Evolutionary conservation across 2,329 filamentous ascomycete genomes (phyloP), one percentile per base, ranked within the genome.

Genomic region (Ophiocordyceps sinensis): DNA sequence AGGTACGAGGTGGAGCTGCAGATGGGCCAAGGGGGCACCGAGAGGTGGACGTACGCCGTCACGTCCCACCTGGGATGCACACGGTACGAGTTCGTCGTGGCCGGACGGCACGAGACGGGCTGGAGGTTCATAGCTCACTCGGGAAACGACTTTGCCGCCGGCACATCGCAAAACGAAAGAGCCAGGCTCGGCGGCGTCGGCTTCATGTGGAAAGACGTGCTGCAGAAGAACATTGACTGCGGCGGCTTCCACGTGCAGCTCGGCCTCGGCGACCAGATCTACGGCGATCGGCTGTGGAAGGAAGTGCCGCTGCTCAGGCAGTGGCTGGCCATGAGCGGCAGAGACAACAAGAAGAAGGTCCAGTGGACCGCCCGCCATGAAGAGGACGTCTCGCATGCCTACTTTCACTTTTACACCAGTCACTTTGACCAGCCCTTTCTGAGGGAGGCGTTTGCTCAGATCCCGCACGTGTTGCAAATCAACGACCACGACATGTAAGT

Each of bases 171-270:
- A 41, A 86, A 82, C 45, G 91, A 98, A 51, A 76, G 89, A 36
- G 77, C 80, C 28, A 85, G 82, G 51, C 73, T 96, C 1, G 91
- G 91, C 28, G 91, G 91, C 1, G 75, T 93, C 1, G 85, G 88
- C 1, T 85, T 91, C 56, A 94, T 98, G 89, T 98, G 91, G 91
- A 96, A 95, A 55, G 91, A 98, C 53, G 88, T 98, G 26, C 71
- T 98, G 56, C 87, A 95, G 62, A 95, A 95, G 70, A 94, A 98
- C 53, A 78, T 88, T 26, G 91, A 98, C 52, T 94, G 88, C 51
- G 87, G 88, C 42, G 91, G 91, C 1, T 98, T 96, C 60, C 91
- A 98, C 54, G 81, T 85, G 7, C 91, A 98, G 55, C 70, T 98
- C 8, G 91, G 89, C 13, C 66, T 95, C 5, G 91, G 91, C 42